phyloP scores from a whole-genome alignment of 495 filamentous ascomycete genomes.

The Opeltia flavorubescens region DNA sequence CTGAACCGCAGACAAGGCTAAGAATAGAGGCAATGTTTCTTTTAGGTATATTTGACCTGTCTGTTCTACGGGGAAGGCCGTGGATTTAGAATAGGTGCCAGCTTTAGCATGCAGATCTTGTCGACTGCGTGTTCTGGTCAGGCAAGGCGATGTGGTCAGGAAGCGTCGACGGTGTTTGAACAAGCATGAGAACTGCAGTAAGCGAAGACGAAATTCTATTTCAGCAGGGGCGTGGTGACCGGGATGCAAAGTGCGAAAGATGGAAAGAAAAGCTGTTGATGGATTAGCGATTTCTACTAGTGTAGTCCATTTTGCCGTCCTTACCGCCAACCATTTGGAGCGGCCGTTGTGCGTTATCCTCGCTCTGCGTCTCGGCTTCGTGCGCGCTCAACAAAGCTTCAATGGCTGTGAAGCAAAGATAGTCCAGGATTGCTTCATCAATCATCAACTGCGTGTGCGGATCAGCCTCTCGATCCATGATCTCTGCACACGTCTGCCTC shows the following conservation, averaged over 20 bases:
- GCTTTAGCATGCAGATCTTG: not conserved
- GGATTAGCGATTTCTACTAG: not conserved
- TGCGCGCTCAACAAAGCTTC: constrained; percentile 20
- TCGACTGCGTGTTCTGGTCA: not conserved
- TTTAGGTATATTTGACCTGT: constrained; percentile 22
- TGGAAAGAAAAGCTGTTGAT: constrained; percentile 16
- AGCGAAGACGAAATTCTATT: constrained; percentile 19
- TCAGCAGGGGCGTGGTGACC: constrained; percentile 5
- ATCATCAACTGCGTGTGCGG: constrained; percentile 22
- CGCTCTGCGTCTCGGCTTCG: not conserved
- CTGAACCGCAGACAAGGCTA: constrained; percentile 30
- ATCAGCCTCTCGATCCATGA: constrained; percentile 11
- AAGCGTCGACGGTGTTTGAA: constrained; percentile 17
- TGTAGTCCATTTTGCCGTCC: not conserved
- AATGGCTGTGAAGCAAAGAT: constrained; percentile 32
- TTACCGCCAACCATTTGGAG: constrained; percentile 15
- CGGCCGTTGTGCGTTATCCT: constrained; percentile 2
- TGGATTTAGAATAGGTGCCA: not conserved
- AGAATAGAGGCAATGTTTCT: constrained; percentile 31
- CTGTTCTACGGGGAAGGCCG: too few species aligned
- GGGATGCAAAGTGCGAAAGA: constrained; percentile 21
- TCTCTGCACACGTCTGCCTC: too few species aligned
- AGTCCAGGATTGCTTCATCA: constrained; percentile 40
- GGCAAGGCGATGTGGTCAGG: not conserved
- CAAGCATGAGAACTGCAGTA: constrained; percentile 22